Evolutionary conservation across 108 stramenopile species (phyloP).

Genomic region (Nitzschia sp.): DNA sequence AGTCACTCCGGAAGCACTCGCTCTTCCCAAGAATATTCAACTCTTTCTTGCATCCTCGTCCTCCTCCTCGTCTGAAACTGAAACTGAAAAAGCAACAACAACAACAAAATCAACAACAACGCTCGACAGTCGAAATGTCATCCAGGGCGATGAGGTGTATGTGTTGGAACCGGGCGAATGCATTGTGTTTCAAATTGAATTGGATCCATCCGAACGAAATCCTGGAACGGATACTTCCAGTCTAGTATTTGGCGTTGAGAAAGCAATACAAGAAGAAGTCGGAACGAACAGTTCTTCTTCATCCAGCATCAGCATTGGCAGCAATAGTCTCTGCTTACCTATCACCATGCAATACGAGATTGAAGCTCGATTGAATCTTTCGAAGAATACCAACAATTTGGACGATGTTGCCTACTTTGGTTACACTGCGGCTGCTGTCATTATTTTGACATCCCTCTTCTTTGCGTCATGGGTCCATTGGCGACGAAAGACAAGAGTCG

Average conservation of each 20-base stretch:
- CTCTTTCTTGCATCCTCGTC: background rate
- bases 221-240: background rate
- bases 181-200: background rate
- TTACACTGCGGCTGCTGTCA: background rate
- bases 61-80: background rate
- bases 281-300: background rate
- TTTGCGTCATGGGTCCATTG: conserved; percentile 16
- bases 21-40: background rate
- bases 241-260: background rate
- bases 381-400: conserved; percentile 18
- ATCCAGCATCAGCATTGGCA: too few relatives aligned
- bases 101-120: too few relatives aligned
- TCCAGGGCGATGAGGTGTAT: background rate
- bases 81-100: background rate
- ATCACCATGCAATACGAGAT: background rate
- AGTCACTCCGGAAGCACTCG: background rate
- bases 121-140: too few relatives aligned
- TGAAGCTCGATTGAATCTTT: background rate
- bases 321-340: too few relatives aligned
- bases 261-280: background rate
- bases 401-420: conserved; percentile 18
- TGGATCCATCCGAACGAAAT: background rate
- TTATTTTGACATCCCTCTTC: conserved; percentile 2
- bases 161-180: background rate
- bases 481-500: conserved; percentile 18